These are phyloP conservation scores for Myriosclerotinia curreyana DNA, from an alignment of 2,329 filamentous ascomycete genomes.

Conservation along the genomic window DNA sequence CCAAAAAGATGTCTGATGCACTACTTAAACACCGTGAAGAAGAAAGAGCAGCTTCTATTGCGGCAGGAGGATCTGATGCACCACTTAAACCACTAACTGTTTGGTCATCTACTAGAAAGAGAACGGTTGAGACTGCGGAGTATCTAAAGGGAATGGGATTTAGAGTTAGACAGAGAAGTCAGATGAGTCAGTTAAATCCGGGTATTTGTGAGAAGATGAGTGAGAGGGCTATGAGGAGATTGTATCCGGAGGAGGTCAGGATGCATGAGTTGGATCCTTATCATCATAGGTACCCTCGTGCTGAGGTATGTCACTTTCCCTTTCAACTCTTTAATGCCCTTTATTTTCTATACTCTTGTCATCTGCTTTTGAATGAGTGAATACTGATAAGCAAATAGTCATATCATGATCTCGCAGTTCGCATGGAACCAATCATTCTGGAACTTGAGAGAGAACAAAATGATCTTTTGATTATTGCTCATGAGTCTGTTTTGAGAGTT, in stretches of 20 bases:
- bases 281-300: conserved; percentile 91
- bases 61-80: conserved; percentile 63
- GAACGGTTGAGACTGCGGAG: conserved; percentile 86
- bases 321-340: too few relatives aligned
- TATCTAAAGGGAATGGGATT: conserved; percentile 76
- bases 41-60: conserved; percentile 68
- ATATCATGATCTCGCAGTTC: conserved; percentile 97
- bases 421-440: conserved; percentile 94
- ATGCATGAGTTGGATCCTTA: conserved; percentile 96
- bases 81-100: conserved; percentile 79
- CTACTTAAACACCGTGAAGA: conserved; percentile 79
- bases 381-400: conserved; percentile 54
- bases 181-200: conserved; percentile 96
- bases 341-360: neutral
- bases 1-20: conserved; percentile 79
- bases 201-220: conserved; percentile 94
- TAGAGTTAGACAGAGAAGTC: conserved; percentile 84
- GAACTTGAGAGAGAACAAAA: conserved; percentile 96
- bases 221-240: conserved; percentile 72
- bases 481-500: conserved; percentile 95
- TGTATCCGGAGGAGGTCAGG: conserved; percentile 85
- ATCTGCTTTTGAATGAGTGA: neutral
- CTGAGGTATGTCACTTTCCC: conserved; percentile 61
- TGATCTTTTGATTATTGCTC: conserved; percentile 95
- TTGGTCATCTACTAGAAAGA: conserved; percentile 90